Evolutionary conservation across 495 filamentous ascomycete species (phyloP).

Genomic region (Podospora bellae-mahoneyi): DNA sequence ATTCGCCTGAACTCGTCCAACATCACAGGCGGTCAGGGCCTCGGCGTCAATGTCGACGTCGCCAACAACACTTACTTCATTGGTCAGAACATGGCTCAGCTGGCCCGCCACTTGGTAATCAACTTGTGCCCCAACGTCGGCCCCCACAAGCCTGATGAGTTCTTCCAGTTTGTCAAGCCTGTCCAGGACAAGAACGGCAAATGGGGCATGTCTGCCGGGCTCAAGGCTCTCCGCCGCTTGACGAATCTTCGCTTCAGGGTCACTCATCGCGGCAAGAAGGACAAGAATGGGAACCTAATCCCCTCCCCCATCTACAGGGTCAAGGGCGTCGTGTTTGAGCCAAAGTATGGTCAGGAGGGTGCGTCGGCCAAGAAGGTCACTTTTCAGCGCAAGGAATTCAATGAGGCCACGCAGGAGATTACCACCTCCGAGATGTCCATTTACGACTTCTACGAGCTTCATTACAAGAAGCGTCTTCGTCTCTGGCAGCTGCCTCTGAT

Average conservation of each 20-base stretch:
- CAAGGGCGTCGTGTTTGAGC: conserved; percentile 50
- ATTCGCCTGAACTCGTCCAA: conserved; percentile 59
- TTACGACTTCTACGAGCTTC: conserved; percentile 61
- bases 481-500: conserved; percentile 60
- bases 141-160: conserved; percentile 15
- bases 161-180: conserved; percentile 22
- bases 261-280: conserved; percentile 52
- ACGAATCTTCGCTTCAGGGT: conserved; percentile 64
- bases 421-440: conserved; percentile 31
- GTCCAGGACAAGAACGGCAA: conserved; percentile 9
- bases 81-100: conserved; percentile 34
- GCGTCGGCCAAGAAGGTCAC: conserved; percentile 51
- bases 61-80: conserved; percentile 75
- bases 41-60: conserved; percentile 80
- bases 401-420: too few species aligned
- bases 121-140: conserved; percentile 15
- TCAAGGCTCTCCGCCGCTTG: conserved; percentile 54
- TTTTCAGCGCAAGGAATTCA: conserved; percentile 49
- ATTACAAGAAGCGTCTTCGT: conserved; percentile 58
- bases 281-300: conserved; percentile 11
- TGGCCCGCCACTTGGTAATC: conserved; percentile 27
- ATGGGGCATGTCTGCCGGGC: conserved; percentile 36
- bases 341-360: conserved; percentile 36
- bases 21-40: conserved; percentile 46
- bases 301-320: conserved; percentile 56